phyloP scores from a whole-genome alignment of 306 rosid species.

The Purshia tridentata region DNA sequence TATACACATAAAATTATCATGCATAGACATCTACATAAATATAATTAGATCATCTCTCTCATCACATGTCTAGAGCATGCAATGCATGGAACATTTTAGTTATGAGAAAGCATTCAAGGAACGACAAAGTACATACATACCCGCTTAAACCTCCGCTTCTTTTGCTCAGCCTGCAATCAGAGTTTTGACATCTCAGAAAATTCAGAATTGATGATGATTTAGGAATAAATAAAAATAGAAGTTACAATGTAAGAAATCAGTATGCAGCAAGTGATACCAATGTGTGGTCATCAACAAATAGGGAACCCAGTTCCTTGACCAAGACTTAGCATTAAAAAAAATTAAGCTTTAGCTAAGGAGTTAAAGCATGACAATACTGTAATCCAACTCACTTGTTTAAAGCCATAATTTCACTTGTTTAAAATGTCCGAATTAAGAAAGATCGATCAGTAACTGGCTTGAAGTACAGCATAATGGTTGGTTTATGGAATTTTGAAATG shows the following conservation, averaged over 20 bases:
- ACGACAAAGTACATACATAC: conserved; percentile 48
- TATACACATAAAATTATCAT: background rate
- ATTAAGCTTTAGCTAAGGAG: background rate
- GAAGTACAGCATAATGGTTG: too few relatives aligned
- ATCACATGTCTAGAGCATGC: background rate
- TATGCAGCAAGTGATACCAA: background rate
- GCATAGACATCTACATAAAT: background rate
- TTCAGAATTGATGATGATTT: conserved; percentile 24
- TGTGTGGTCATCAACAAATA: background rate
- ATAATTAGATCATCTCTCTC: background rate
- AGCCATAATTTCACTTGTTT: background rate
- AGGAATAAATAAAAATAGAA: conserved; percentile 14
- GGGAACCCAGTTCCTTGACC: conserved; percentile 5
- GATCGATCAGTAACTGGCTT: background rate
- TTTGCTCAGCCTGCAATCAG: conserved; percentile 62
- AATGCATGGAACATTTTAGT: background rate
- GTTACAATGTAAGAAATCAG: background rate
- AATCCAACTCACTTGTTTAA: background rate
- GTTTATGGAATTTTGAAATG: too few relatives aligned
- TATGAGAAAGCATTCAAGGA: background rate
- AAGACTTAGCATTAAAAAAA: background rate
- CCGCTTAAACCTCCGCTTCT: conserved; percentile 55
- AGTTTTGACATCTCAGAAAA: conserved; percentile 32
- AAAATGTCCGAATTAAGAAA: background rate
- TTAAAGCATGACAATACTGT: background rate